phyloP scores from a whole-genome alignment of 805 yeast genomes.

The Nakazawaea pomicola region DNA sequence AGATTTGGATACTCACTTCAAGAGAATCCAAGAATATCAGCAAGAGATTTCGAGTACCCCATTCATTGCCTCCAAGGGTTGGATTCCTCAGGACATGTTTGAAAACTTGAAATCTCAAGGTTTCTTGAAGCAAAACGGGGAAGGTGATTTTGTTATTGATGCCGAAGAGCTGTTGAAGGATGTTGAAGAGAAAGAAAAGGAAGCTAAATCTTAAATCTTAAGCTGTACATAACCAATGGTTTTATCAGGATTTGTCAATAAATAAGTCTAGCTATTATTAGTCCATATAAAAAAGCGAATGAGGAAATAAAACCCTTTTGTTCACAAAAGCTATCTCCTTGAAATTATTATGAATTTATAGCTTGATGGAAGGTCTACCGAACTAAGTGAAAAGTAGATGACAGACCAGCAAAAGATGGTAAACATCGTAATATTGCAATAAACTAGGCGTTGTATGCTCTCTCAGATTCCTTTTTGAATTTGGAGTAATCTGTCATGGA shows the following conservation, averaged over 20 bases:
- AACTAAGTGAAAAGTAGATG: too few species aligned
- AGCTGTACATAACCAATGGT: too few species aligned
- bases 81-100: slow-evolving; percentile 95
- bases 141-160: slow-evolving; percentile 42
- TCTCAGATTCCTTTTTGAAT: slow-evolving; percentile 9
- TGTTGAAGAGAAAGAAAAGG: slow-evolving; percentile 1
- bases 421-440: neutral
- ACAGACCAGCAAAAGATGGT: too few species aligned
- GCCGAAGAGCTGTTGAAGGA: slow-evolving; percentile 11
- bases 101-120: slow-evolving; percentile 65
- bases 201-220: too few species aligned
- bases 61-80: slow-evolving; percentile 86
- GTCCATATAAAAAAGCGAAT: too few species aligned
- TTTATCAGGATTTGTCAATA: too few species aligned
- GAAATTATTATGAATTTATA: too few species aligned
- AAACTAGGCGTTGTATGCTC: slow-evolving; percentile 1
- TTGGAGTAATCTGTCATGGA: slow-evolving; percentile 7
- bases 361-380: too few species aligned
- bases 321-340: too few species aligned
- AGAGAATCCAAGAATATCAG: slow-evolving; percentile 62
- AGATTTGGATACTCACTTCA: slow-evolving; percentile 53
- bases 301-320: too few species aligned
- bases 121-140: slow-evolving; percentile 53
- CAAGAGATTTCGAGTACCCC: slow-evolving; percentile 64
- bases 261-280: too few species aligned